Percentiles rank a stretch among this genome's conserved stretches.
Evolutionary conservation across 805 yeast genomes (phyloP).

Genomic region (Candida chilensis): DNA sequence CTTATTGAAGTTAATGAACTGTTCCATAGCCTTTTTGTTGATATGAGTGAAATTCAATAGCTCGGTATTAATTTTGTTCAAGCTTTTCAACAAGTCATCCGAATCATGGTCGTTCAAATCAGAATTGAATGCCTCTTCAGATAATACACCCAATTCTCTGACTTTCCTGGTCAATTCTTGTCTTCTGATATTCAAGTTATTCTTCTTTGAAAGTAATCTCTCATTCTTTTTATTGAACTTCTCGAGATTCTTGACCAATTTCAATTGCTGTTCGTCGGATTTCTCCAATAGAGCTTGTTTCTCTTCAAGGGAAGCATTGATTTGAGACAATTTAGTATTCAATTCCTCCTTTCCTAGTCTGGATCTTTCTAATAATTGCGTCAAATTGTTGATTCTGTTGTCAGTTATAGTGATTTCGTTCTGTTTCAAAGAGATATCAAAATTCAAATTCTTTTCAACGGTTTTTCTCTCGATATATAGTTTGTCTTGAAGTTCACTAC

Average conservation of each 20-base stretch:
- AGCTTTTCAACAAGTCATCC: slow-evolving; percentile 39
- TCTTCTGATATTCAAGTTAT: slow-evolving; percentile 48
- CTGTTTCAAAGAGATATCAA: too few relatives aligned
- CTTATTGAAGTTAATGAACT: slow-evolving; percentile 59
- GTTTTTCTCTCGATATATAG: slow-evolving; percentile 1
- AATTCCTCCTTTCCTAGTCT: too few relatives aligned
- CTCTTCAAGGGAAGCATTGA: too few relatives aligned
- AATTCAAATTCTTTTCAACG: too few relatives aligned
- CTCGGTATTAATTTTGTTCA: slow-evolving; percentile 46
- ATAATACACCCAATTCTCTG: slow-evolving; percentile 79
- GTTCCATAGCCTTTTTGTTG: slow-evolving; percentile 86
- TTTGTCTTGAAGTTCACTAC: too few relatives aligned
- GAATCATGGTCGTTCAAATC: slow-evolving; percentile 36
- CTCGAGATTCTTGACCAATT: slow-evolving; percentile 46
- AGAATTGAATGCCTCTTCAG: slow-evolving; percentile 67
- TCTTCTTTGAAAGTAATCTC: slow-evolving; percentile 51
- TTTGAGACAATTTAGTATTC: too few relatives aligned
- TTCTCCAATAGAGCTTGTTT: slow-evolving; percentile 32
- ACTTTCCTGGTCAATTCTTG: slow-evolving; percentile 68
- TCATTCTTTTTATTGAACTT: slow-evolving; percentile 57
- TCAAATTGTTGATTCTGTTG: too few relatives aligned
- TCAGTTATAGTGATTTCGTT: too few relatives aligned
- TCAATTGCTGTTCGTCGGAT: slow-evolving; percentile 49
- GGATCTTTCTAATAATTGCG: too few relatives aligned
- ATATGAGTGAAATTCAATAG: slow-evolving; percentile 65